Evolutionary conservation across 2,329 filamentous ascomycete species (phyloP).

Genomic region (Talaromyces rugulosus): DNA sequence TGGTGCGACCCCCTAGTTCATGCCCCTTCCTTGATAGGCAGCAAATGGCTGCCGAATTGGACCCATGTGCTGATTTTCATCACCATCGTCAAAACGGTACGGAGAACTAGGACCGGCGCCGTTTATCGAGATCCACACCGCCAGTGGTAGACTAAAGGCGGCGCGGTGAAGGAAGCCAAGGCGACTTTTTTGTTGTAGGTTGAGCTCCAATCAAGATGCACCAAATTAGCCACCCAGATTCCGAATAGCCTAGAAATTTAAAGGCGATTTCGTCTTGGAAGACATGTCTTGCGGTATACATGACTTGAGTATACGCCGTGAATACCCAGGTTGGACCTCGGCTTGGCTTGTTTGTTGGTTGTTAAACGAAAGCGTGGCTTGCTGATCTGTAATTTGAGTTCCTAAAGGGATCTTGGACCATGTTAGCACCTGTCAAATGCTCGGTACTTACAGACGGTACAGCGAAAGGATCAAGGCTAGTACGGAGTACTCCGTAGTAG

Average conservation of each 20-base stretch:
- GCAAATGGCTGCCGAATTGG: not conserved
- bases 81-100: not conserved
- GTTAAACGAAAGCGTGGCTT: not conserved
- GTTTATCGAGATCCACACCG: not conserved
- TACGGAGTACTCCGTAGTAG: not conserved
- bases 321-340: not conserved
- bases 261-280: not conserved
- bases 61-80: not conserved
- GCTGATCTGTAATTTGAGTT: not conserved
- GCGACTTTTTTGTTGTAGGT: not conserved
- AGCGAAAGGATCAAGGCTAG: not conserved
- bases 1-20: not conserved
- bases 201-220: not conserved
- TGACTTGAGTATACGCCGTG: not conserved
- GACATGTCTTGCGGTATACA: not conserved
- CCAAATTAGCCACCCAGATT: not conserved
- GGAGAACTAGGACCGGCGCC: not conserved
- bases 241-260: not conserved
- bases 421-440: not conserved
- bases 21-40: not conserved
- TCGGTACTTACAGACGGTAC: not conserved
- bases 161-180: not conserved
- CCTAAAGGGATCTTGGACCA: not conserved
- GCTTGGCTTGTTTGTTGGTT: not conserved
- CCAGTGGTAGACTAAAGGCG: not conserved